These are phyloP conservation scores for Oryza coarctata DNA, from an alignment of 176 grass and related monocot species.

Conservation along the genomic window DNA sequence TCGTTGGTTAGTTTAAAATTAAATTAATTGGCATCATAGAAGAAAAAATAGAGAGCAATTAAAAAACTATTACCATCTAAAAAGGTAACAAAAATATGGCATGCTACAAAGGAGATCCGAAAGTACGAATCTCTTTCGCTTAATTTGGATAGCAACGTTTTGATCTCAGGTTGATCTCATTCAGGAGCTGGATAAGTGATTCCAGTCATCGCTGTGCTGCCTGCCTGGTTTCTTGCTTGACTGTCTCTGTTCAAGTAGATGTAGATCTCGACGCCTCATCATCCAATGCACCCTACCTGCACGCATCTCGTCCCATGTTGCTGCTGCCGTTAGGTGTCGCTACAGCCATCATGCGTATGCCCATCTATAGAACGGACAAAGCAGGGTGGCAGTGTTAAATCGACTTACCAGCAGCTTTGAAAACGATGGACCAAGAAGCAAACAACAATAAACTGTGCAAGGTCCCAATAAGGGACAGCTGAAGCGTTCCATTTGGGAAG, in stretches of 20 bases:
- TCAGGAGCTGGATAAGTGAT: neutral
- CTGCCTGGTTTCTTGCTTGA: neutral
- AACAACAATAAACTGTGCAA: neutral
- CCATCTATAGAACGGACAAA: neutral
- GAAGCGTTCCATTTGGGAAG: neutral
- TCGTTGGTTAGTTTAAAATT: too few relatives aligned
- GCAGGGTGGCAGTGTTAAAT: neutral
- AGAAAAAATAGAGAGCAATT: too few relatives aligned
- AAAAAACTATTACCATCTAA: too few relatives aligned
- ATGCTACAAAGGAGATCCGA: too few relatives aligned
- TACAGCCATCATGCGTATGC: neutral
- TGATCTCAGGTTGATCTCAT: too few relatives aligned
- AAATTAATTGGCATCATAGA: too few relatives aligned
- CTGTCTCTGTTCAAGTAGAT: neutral
- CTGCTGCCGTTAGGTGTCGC: neutral
- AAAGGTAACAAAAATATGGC: too few relatives aligned
- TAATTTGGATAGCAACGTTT: too few relatives aligned
- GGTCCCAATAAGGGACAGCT: neutral
- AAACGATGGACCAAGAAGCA: neutral
- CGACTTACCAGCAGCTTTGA: neutral
- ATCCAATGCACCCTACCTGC: neutral
- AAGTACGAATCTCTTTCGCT: too few relatives aligned
- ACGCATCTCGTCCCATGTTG: neutral
- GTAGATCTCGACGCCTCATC: neutral
- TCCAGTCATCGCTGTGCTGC: neutral